These are phyloP conservation scores for Hypomontagnella monticulosa DNA, from an alignment of 495 filamentous ascomycete genomes.

Conservation along the genomic window DNA sequence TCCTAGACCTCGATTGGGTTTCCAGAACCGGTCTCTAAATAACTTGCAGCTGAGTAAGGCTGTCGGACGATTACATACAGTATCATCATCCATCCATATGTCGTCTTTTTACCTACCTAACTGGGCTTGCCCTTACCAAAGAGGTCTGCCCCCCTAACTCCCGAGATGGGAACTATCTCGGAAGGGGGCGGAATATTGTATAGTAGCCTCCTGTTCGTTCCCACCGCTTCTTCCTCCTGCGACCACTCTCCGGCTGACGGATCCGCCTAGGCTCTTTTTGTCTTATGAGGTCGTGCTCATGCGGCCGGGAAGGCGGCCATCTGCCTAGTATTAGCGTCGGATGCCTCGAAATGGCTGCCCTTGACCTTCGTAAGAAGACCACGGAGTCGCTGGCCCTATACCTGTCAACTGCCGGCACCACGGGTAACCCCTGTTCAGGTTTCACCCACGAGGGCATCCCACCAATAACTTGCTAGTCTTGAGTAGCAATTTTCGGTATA, in stretches of 20 bases:
- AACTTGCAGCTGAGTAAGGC: no score
- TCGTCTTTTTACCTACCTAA: no score
- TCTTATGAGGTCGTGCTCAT: conserved; percentile 5
- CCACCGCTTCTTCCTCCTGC: conserved; percentile 26
- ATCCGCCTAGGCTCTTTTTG: conserved; percentile 15
- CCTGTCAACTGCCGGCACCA: conserved; percentile 7
- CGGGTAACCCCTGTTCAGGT: conserved; percentile 1
- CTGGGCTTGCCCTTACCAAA: no score
- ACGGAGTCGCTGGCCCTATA: not conserved
- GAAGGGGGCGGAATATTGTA: conserved; percentile 15
- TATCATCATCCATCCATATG: no score
- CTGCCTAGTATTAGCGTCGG: conserved; percentile 21
- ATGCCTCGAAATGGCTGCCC: conserved; percentile 5
- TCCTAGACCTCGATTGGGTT: not conserved
- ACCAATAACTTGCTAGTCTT: conserved; percentile 3
- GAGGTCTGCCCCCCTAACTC: conserved; percentile 11
- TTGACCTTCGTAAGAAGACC: not conserved
- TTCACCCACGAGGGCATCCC: not conserved
- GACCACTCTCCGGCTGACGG: conserved; percentile 24
- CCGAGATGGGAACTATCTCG: not conserved
- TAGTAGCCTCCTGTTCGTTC: conserved; percentile 2
- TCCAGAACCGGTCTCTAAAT: not conserved
- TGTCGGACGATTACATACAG: no score
- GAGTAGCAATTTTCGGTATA: conserved; percentile 27
- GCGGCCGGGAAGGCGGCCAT: conserved; percentile 16